Evolutionary conservation across 768 basidiomycete species (phyloP).

Genomic region (Hebeloma cylindrosporum): DNA sequence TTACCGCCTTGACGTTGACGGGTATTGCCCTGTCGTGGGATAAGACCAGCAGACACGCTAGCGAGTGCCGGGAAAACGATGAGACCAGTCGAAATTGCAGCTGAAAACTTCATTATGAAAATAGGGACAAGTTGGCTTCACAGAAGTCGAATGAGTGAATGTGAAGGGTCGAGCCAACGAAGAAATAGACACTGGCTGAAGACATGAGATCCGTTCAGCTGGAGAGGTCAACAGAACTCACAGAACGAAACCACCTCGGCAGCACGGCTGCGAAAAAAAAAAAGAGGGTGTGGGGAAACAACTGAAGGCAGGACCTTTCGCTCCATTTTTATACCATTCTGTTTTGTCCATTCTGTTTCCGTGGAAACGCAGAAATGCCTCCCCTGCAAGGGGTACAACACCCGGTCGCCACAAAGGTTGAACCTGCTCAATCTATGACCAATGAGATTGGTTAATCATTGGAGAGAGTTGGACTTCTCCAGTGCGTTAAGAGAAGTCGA

Average conservation of each 20-base stretch:
- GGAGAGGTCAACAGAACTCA: constrained; percentile 19
- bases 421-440: too few species aligned
- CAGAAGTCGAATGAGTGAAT: constrained; percentile 46
- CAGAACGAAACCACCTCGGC: constrained; percentile 26
- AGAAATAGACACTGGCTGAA: constrained; percentile 23
- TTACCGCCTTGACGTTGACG: constrained; percentile 18
- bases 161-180: constrained; percentile 28
- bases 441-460: too few species aligned
- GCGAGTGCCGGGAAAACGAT: constrained; percentile 41
- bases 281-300: constrained; percentile 25
- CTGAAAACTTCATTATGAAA: constrained; percentile 52
- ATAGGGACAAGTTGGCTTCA: constrained; percentile 37
- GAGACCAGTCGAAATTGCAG: constrained; percentile 38
- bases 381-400: not conserved
- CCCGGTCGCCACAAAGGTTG: too few species aligned
- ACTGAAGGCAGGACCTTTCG: too few species aligned
- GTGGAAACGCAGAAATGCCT: constrained; percentile 6
- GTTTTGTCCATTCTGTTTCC: constrained; percentile 12
- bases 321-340: too few species aligned
- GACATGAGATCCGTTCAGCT: not conserved
- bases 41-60: constrained; percentile 33
- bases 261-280: constrained; percentile 55
- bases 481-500: too few species aligned
- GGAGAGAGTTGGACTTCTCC: too few species aligned
- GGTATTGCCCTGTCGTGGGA: constrained; percentile 27